Evolutionary conservation across 192 early-diverging fungal species (phyloP), one percentile per base, ranked within the genome.

Genomic region (Coemansia sp.): DNA sequence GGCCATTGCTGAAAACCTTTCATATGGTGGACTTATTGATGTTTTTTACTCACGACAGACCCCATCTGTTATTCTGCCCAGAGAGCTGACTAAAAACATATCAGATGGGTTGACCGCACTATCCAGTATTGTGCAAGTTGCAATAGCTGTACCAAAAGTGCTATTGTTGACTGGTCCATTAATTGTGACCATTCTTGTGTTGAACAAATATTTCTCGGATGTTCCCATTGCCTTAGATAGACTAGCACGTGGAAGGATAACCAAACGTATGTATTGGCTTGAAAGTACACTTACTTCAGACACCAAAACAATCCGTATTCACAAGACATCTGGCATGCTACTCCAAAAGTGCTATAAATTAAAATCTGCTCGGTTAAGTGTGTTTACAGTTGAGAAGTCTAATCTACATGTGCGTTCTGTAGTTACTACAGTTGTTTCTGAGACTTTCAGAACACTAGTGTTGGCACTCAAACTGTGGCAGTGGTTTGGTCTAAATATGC

Each of bases 1-100:
- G 21, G 11, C 68, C 0, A 39, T 56, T 14, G 29, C 60, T 2
- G 74, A 76, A 24, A 21, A 22, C 7, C 52, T 75, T 19, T 32
- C 60, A 1, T 17, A 22, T 14, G 45, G 1, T 7, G 51, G 17
- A 21, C 22, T 66, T 4, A 22, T 41, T 2, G 0, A 23, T 0
- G 23, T 72, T 9, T 72, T 59, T 49, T 12, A n/a, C 3, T 14
- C 17, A 5, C 25, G 37, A 23, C 22, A 57, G 2, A 12, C 11
- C 5, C 5, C 5, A 4, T n/a, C 35, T 0, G 38, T n/a, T 1
- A 9, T 2, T 2, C 15, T 73, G 6, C 65, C 71, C 5, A 0
- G 39, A 4, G 7, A 5, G 0, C 32, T 73, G 2, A 48, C 55
- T 21, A 21, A 21, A 21, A 21, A 21, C 19, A 21, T 21, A 9